phyloP scores from a whole-genome alignment of 441 rosid genomes.

The Euphorbia corollata region DNA sequence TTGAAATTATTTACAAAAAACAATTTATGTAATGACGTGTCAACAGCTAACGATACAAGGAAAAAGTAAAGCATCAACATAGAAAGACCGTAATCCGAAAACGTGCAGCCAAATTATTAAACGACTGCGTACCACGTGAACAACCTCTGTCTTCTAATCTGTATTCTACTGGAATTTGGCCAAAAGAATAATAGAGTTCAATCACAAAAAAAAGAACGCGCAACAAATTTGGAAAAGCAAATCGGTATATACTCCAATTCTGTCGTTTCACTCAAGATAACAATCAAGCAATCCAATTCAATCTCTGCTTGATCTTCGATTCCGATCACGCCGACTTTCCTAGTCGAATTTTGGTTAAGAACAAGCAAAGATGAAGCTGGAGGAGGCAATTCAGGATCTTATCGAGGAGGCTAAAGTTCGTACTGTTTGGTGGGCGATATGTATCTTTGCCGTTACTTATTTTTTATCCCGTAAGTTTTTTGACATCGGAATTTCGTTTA shows the following conservation, averaged over 20 bases:
- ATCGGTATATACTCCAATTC: neutral
- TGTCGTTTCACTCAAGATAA: neutral
- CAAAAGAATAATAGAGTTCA: neutral
- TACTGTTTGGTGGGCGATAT: constrained; percentile 74
- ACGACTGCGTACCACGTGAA: neutral
- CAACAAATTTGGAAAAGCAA: neutral
- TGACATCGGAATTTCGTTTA: constrained; percentile 1
- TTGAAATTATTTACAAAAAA: too few relatives aligned
- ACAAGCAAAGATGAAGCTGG: constrained; percentile 47
- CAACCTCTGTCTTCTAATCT: neutral
- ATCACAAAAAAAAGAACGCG: neutral
- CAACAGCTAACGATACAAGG: neutral
- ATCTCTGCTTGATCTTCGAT: neutral
- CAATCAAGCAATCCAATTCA: neutral
- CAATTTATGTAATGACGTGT: too few relatives aligned
- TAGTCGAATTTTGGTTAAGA: constrained; percentile 6
- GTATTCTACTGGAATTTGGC: neutral
- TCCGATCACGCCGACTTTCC: neutral
- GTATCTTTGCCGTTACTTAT: constrained; percentile 68
- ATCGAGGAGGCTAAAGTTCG: constrained; percentile 86
- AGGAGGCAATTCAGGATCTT: constrained; percentile 89
- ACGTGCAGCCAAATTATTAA: neutral
- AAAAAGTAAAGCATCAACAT: neutral
- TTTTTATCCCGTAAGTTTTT: constrained; percentile 71
- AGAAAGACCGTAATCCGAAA: neutral